Base-by-base conservation (phyloP, 1,139 yeast species). In the Pichia sp. region DNA sequence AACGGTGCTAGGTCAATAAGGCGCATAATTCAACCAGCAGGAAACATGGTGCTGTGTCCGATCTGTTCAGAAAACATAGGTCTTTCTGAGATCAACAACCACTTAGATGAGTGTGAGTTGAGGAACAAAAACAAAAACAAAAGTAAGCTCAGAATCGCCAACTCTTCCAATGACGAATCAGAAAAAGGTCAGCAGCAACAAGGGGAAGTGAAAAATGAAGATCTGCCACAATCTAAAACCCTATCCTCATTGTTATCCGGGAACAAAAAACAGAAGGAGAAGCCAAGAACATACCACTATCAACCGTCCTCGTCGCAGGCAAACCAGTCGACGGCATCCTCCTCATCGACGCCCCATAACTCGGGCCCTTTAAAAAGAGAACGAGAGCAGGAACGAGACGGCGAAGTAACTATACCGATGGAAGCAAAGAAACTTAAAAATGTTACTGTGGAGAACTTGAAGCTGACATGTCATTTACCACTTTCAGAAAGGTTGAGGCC, bases 401-500 rank as follows among this genome's bases (percentile, higher is more conserved):
- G 3, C 23, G 23, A 19, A 19, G 23, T 19, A 19, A 3, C 23
- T 19, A 19, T 19, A 5, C 30, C 7, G n/a, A 30, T 19, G 30
- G 16, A 30, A 38, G 5, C 11, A 11, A 46, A 57, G 51, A 43
- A 51, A 44, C 31, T 57, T 4, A 59, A 51, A 26, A 42, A 55
- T 6, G 49, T 55, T 1, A 43, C 47, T 19, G 52, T 56, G 34
- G 57, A 52, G 36, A 30, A 49, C 2, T 29, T 59, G 4, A 75
- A 71, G 58, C 71, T 78, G 49, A 80, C 80, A 31, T 69, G 81
- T 0, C 74, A 74, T 46, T 64, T 81, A n/a, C 99, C 99, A 0
- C 71, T 93, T 19, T 95, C 97, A 4, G 98, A 93, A 66, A 77
- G 89, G 55, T 77, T 90, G 30, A 76, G 98, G 19, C 99, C 99